Evolutionary conservation across 2,329 filamentous ascomycete genomes (phyloP).

Genomic region (Kalaharituber pfeilii): DNA sequence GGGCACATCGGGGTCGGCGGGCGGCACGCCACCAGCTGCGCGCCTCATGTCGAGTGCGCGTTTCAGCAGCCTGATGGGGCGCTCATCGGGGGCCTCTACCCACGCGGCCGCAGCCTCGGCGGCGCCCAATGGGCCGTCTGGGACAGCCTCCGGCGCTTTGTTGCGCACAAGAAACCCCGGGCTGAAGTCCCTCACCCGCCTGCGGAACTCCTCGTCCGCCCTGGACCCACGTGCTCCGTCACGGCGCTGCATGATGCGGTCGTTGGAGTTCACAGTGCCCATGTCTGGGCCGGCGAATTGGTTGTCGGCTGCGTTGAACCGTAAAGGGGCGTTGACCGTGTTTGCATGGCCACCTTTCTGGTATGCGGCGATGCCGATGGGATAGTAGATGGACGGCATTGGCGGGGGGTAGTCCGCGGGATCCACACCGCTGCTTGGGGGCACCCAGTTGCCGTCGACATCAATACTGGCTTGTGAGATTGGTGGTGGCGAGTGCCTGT

Average conservation of each 20-base stretch:
- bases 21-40: not conserved
- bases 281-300: not conserved
- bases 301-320: not conserved
- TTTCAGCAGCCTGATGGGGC: not conserved
- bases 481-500: no score
- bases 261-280: not conserved
- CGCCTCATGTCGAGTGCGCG: not conserved
- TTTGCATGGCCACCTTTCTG: not conserved
- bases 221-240: no score
- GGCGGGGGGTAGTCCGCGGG: no score
- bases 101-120: not conserved
- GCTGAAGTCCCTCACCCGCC: not conserved
- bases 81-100: not conserved
- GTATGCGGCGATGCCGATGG: not conserved
- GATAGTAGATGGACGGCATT: not conserved
- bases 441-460: no score
- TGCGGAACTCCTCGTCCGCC: not conserved
- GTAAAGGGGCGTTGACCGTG: not conserved
- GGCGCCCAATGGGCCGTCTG: not conserved
- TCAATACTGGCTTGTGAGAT: no score
- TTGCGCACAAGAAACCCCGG: not conserved
- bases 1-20: no score
- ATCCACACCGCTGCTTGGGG: no score
- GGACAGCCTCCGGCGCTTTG: not conserved
- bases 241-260: not conserved